These are phyloP conservation scores for Lineolata rhizophorae DNA, from an alignment of 495 filamentous ascomycete species.

Conservation along the genomic window DNA sequence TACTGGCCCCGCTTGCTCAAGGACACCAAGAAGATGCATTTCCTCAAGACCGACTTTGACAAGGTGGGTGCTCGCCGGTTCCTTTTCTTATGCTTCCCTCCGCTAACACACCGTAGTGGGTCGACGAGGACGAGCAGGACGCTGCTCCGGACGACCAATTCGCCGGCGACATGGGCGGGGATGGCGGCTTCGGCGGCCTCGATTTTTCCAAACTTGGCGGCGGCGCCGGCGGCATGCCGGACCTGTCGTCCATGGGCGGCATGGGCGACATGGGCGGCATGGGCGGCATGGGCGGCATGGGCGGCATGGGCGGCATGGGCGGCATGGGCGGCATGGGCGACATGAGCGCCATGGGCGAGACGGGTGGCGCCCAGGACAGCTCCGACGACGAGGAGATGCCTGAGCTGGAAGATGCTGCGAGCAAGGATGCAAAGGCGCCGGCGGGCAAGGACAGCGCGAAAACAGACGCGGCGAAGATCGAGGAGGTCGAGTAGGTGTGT, in stretches of 20 bases:
- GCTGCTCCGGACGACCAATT: constrained; percentile 59
- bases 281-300: no score
- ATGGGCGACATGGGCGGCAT: no score
- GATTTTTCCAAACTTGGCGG: constrained; percentile 72
- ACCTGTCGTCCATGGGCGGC: not conserved
- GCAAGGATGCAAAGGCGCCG: no score
- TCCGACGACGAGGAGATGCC: not conserved
- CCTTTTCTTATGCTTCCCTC: constrained; percentile 2
- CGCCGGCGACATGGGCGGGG: constrained; percentile 21
- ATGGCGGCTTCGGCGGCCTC: constrained; percentile 44
- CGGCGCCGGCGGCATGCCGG: not conserved
- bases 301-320: no score
- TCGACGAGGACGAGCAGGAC: constrained; percentile 98
- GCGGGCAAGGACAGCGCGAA: not conserved
- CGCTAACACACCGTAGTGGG: constrained; percentile 38
- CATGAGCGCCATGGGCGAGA: not conserved
- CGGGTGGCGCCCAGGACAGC: not conserved
- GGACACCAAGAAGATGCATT: constrained; percentile 73
- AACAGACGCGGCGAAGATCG: not conserved
- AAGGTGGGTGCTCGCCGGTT: constrained; percentile 35
- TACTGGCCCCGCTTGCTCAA: constrained; percentile 93
- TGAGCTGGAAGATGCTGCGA: not conserved
- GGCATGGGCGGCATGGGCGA: no score
- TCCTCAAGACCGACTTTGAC: constrained; percentile 97
- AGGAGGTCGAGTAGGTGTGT: constrained; percentile 3